Conservation (phyloP, 148 eudicot species). For the Chenopodium formosanum region DNA sequence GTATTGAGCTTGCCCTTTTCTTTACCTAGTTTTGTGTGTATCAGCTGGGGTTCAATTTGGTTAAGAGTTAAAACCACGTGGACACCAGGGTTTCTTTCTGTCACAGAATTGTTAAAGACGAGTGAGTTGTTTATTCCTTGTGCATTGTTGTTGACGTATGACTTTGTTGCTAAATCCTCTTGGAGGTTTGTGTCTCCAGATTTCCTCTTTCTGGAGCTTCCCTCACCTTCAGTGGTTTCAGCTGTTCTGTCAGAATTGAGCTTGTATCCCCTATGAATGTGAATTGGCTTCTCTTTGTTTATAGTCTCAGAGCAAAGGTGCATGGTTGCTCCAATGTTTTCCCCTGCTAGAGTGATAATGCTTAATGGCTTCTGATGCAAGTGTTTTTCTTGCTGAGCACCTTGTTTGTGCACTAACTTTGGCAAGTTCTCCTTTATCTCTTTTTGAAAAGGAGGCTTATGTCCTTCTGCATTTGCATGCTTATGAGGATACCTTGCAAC, state of each 20-base stretch:
- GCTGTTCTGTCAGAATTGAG: constrained; percentile 40
- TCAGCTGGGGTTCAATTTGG: constrained; percentile 22
- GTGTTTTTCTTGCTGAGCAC: constrained; percentile 34
- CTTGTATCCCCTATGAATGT: constrained; percentile 65
- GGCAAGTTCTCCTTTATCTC: constrained; percentile 48
- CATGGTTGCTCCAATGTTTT: constrained; percentile 80
- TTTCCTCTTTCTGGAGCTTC: constrained; percentile 28
- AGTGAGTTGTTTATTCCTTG: constrained; percentile 80
- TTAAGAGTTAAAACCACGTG: constrained; percentile 33
- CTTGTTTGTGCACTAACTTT: constrained; percentile 38
- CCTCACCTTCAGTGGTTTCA: constrained; percentile 49
- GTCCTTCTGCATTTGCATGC: constrained; percentile 17
- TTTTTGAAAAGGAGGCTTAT: constrained; percentile 38
- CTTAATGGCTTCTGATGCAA: constrained; percentile 37
- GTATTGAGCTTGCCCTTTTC: constrained; percentile 26
- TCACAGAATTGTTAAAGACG: constrained; percentile 45
- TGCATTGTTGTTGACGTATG: constrained; percentile 66
- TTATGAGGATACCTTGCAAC: constrained; percentile 19
- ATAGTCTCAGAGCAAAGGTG: constrained; percentile 42
- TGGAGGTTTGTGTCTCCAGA: constrained; percentile 24
- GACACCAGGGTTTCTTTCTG: constrained; percentile 64
- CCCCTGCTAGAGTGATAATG: constrained; percentile 71
- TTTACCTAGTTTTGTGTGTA: constrained; percentile 15
- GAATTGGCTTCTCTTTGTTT: constrained; percentile 43
- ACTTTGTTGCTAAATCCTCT: constrained; percentile 39